Conservation (phyloP, 2,329 filamentous ascomycete species). For the Penicillium sclerotigenum region DNA sequence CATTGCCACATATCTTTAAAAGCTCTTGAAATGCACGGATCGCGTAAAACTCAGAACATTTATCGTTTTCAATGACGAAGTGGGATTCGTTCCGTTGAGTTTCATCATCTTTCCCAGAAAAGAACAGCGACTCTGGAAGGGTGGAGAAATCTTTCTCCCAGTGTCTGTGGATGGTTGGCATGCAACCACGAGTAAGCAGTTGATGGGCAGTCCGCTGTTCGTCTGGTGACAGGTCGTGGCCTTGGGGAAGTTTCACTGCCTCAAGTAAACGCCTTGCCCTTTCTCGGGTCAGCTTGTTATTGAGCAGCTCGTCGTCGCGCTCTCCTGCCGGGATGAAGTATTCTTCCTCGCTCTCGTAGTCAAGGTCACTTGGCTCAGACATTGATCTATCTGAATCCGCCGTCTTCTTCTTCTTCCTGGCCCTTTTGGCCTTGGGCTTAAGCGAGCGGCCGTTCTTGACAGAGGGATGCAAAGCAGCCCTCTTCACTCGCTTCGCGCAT, state of each 20-base stretch:
- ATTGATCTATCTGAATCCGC: not conserved
- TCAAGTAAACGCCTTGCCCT: slow-evolving; percentile 35
- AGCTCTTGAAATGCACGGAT: slow-evolving; percentile 51
- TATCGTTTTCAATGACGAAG: slow-evolving; percentile 47
- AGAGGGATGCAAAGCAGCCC: not conserved
- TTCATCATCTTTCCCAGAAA: slow-evolving; percentile 15
- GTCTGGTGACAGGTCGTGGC: slow-evolving; percentile 49
- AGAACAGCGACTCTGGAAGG: slow-evolving; percentile 54
- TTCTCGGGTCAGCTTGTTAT: slow-evolving; percentile 30
- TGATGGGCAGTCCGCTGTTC: slow-evolving; percentile 52
- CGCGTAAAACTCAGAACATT: slow-evolving; percentile 48
- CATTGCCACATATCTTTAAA: slow-evolving; percentile 50
- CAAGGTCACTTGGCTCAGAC: not conserved
- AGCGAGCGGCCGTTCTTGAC: not conserved
- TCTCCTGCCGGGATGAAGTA: slow-evolving; percentile 20
- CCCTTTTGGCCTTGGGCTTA: not conserved
- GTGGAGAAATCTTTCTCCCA: slow-evolving; percentile 56
- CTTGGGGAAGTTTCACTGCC: slow-evolving; percentile 40
- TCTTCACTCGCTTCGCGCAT: not conserved
- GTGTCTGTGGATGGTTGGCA: slow-evolving; percentile 52
- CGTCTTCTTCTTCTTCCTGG: not conserved
- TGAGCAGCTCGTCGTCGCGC: slow-evolving; percentile 22
- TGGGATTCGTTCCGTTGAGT: slow-evolving; percentile 32
- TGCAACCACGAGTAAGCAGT: slow-evolving; percentile 55
- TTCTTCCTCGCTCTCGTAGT: slow-evolving; percentile 13